A percentile compares a stretch with the other conserved stretches of the same genome.
These are phyloP conservation scores for Onygenales sp. DNA, from an alignment of 2,329 filamentous ascomycete species.

Conservation along the genomic window DNA sequence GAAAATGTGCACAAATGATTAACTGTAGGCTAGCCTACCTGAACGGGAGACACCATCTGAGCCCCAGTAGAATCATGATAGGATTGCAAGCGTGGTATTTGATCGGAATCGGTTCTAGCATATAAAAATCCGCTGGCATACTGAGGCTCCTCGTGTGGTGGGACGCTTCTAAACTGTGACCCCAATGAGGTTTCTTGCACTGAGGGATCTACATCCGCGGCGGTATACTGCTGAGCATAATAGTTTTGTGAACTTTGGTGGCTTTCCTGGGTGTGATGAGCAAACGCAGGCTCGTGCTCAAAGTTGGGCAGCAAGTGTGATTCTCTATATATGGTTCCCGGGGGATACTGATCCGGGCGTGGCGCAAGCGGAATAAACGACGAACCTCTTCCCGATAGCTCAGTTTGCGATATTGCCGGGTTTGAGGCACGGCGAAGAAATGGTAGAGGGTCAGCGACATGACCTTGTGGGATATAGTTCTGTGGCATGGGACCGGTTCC, in stretches of 20 bases:
- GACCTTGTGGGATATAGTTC: constrained; percentile 7
- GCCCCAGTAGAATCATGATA: constrained; percentile 3
- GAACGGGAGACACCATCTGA: constrained; percentile 3
- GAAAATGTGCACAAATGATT: not conserved
- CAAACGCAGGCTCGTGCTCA: not conserved
- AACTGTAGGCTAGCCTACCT: constrained; percentile 5
- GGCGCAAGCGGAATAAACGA: constrained; percentile 13
- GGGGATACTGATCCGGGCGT: constrained; percentile 5
- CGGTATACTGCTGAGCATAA: not conserved
- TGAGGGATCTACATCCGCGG: not conserved
- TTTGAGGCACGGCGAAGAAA: constrained; percentile 7
- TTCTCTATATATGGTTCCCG: not conserved
- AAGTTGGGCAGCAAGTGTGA: not conserved
- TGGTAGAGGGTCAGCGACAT: constrained; percentile 2
- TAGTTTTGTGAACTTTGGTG: not conserved
- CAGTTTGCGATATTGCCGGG: constrained; percentile 5
- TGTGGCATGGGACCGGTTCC: constrained; percentile 8
- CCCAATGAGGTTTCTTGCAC: not conserved
- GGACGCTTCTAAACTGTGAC: not conserved
- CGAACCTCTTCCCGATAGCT: constrained; percentile 3
- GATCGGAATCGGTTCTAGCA: not conserved
- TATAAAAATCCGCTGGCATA: not conserved
- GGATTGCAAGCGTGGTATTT: not conserved
- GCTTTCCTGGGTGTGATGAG: not conserved
- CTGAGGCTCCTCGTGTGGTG: not conserved